phyloP scores from a whole-genome alignment of 2,329 filamentous ascomycete genomes.

The Aspergillus candidus region DNA sequence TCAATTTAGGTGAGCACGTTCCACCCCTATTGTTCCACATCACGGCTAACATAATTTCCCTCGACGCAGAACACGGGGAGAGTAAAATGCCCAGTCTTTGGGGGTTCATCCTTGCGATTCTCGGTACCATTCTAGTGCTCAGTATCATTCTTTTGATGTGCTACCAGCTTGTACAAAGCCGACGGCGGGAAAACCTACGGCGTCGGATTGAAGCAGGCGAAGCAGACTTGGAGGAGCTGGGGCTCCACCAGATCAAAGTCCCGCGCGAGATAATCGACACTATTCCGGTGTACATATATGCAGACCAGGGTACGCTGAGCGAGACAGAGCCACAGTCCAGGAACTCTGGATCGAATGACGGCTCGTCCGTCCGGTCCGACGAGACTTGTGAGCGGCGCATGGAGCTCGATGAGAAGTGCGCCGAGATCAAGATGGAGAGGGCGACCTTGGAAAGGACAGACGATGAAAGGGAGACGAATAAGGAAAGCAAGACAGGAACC shows the following conservation, averaged over 20 bases:
- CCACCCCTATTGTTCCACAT: too few relatives aligned
- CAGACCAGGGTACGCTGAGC: conserved; percentile 23
- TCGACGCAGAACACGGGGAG: conserved; percentile 16
- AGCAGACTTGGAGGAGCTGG: conserved; percentile 77
- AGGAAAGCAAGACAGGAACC: background rate
- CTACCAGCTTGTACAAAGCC: conserved; percentile 71
- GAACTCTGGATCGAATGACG: background rate
- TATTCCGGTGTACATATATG: conserved; percentile 75
- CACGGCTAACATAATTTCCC: background rate
- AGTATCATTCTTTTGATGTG: conserved; percentile 59
- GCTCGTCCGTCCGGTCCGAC: background rate
- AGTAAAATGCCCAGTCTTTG: conserved; percentile 63
- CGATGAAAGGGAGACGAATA: too few relatives aligned
- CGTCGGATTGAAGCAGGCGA: conserved; percentile 70
- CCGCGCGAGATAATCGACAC: conserved; percentile 63
- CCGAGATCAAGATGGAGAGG: too few relatives aligned
- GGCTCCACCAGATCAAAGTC: conserved; percentile 75
- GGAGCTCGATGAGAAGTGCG: too few relatives aligned
- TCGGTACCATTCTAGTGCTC: conserved; percentile 72
- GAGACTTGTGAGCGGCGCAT: background rate
- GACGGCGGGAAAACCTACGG: conserved; percentile 61
- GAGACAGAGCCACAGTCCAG: background rate
- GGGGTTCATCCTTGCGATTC: conserved; percentile 68
- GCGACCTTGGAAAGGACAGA: too few relatives aligned
- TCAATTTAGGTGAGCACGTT: conserved; percentile 38